Conservation (phyloP, 2,329 filamentous ascomycete genomes). For the Thielaviopsis musarum region DNA sequence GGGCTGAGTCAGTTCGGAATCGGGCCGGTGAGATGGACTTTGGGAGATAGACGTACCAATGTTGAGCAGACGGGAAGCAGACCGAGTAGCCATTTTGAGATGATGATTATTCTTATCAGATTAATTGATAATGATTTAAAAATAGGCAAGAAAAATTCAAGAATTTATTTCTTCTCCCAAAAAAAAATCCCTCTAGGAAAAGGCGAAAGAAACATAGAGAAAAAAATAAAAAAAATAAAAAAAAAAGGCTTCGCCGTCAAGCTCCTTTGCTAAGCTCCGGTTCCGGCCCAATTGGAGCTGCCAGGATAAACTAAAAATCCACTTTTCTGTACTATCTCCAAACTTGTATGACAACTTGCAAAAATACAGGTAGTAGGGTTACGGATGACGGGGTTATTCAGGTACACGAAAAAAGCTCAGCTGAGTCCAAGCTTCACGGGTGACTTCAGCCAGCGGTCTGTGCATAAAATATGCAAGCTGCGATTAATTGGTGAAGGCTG, state of each 20-base stretch:
- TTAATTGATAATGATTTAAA: not conserved
- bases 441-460: not conserved
- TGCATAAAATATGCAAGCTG: not conserved
- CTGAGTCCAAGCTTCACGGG: not conserved
- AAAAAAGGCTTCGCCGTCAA: not conserved
- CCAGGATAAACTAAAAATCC: not conserved
- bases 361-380: not conserved
- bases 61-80: constrained; percentile 29
- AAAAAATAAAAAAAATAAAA: no score
- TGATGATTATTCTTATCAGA: not conserved
- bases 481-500: no score
- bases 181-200: not conserved
- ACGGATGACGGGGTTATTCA: not conserved
- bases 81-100: constrained; percentile 41
- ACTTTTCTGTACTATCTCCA: not conserved
- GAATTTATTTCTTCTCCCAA: not conserved
- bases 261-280: not conserved
- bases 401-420: not conserved
- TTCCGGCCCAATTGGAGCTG: not conserved
- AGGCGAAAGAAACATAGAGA: no score
- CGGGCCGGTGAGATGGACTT: not conserved
- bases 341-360: not conserved
- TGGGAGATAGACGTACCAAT: constrained; percentile 37
- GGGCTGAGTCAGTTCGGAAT: not conserved
- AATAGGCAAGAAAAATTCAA: not conserved